Base-by-base conservation (phyloP, 495 filamentous ascomycete genomes). In the Eremomyces bilateralis region DNA sequence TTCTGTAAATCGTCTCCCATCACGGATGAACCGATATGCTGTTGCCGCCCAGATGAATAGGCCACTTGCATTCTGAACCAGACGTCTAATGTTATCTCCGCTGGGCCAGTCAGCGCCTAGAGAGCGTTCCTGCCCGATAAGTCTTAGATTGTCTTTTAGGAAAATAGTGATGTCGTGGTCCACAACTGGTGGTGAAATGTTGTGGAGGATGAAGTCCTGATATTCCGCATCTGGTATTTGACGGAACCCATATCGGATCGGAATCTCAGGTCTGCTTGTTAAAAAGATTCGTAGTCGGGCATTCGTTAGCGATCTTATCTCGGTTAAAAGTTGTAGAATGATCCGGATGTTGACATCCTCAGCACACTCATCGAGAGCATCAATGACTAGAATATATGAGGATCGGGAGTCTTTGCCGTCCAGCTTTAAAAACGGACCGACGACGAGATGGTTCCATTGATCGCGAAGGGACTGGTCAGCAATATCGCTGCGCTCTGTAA, bases 381-480 rank as follows among this genome's bases (percentile, higher is more conserved):
- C 44, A 28, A 48, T 33, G 4, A 48, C 29, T n/a, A n/a, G n/a
- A 35, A 32, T 17, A 32, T 8, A 32, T 32, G 30, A 5, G 6
- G 6, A 32, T 5, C 6, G 30, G 30, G 6, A 6, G 6, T 32
- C 6, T 11, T 32, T 17, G 30, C 30, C 30, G 6, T 34, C 15
- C 1, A 33, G 20, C 3, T 45, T 39, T 15, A 13, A 12, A 13
- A 47, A 27, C 10, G 60, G 61, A 20, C 56, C 19, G 33, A 63
- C 37, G 42, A 68, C 43, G 11, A 71, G 56, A 44, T 60, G 50
- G 3, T 62, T 43, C 41, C n/a, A n/a, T n/a, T n/a, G n/a, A n/a
- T n/a, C n/a, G n/a, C n/a, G n/a, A n/a, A n/a, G n/a, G n/a, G n/a
- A n/a, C n/a, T n/a, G n/a, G n/a, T n/a, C n/a, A n/a, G n/a, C n/a